These are phyloP conservation scores for Fusarium kyushuense DNA, from an alignment of 2,329 filamentous ascomycete genomes.

Conservation along the genomic window DNA sequence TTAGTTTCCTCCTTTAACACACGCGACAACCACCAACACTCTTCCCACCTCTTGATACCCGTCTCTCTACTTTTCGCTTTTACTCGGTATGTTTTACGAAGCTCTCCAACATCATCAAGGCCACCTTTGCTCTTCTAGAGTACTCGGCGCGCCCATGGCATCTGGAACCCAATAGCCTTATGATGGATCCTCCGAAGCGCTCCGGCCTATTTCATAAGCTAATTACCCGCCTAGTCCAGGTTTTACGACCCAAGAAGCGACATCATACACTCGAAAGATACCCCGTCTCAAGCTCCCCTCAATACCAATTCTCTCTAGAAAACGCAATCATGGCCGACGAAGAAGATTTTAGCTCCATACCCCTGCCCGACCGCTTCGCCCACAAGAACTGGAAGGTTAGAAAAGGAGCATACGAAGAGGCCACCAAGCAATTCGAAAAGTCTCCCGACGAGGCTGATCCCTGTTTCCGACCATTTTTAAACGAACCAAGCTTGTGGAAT, in stretches of 20 bases:
- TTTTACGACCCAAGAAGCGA: slow-evolving; percentile 41
- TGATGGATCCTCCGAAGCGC: slow-evolving; percentile 45
- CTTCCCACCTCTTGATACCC: slow-evolving; percentile 40
- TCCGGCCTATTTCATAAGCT: slow-evolving; percentile 49
- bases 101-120: neutral
- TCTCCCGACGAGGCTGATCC: slow-evolving; percentile 88
- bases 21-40: slow-evolving; percentile 34
- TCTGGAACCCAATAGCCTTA: slow-evolving; percentile 7
- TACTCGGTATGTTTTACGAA: slow-evolving; percentile 33
- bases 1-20: slow-evolving; percentile 43
- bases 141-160: slow-evolving; percentile 22
- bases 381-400: slow-evolving; percentile 96
- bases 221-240: slow-evolving; percentile 48
- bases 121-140: slow-evolving; percentile 11
- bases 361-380: slow-evolving; percentile 81
- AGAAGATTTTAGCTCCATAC: slow-evolving; percentile 84
- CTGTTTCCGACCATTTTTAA: slow-evolving; percentile 86
- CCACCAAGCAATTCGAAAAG: slow-evolving; percentile 84
- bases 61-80: slow-evolving; percentile 12
- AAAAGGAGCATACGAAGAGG: slow-evolving; percentile 94
- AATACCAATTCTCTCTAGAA: slow-evolving; percentile 30
- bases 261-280: slow-evolving; percentile 39
- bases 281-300: slow-evolving; percentile 34
- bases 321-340: slow-evolving; percentile 79
- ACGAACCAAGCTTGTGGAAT: slow-evolving; percentile 90